Percentiles rank a stretch among this genome's conserved stretches.
These are phyloP conservation scores for Dipteronia dyeriana DNA, from an alignment of 345 rosid species.

Conservation along the genomic window DNA sequence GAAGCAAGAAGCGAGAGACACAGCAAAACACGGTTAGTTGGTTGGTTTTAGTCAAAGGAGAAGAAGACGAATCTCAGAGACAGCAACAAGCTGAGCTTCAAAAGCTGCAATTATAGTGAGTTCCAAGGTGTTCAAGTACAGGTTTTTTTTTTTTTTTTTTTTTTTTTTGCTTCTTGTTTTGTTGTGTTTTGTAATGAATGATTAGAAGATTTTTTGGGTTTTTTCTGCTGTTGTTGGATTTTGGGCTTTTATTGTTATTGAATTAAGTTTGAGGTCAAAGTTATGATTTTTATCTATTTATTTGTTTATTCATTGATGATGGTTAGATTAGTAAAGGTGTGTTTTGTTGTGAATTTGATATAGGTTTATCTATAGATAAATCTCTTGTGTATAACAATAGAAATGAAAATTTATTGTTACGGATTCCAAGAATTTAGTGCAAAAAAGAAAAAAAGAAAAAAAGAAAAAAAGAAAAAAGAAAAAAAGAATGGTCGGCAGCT, in stretches of 20 bases:
- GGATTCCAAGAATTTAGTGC: not conserved
- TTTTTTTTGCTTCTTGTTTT: not conserved
- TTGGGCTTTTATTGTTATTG: not conserved
- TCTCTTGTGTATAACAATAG: no score
- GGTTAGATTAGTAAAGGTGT: not conserved
- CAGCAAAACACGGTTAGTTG: not conserved
- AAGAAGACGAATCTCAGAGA: not conserved
- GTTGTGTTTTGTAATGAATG: not conserved
- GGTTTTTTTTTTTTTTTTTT: not conserved
- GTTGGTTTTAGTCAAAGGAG: not conserved
- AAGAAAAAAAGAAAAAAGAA: no score
- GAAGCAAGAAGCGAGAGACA: not conserved
- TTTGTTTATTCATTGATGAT: not conserved
- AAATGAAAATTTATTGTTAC: not conserved
- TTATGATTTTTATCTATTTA: not conserved
- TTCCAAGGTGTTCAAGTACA: not conserved
- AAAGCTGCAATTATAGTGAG: not conserved
- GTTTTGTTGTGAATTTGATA: not conserved
- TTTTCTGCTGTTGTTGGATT: not conserved
- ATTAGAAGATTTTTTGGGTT: not conserved
- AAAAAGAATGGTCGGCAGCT: not conserved
- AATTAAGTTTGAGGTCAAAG: conserved; percentile 19
- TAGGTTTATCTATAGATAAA: not conserved
- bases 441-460: not conserved
- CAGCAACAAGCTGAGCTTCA: not conserved